phyloP scores from a whole-genome alignment of 208 protist genomes.

The Trichomonas gallinae region DNA sequence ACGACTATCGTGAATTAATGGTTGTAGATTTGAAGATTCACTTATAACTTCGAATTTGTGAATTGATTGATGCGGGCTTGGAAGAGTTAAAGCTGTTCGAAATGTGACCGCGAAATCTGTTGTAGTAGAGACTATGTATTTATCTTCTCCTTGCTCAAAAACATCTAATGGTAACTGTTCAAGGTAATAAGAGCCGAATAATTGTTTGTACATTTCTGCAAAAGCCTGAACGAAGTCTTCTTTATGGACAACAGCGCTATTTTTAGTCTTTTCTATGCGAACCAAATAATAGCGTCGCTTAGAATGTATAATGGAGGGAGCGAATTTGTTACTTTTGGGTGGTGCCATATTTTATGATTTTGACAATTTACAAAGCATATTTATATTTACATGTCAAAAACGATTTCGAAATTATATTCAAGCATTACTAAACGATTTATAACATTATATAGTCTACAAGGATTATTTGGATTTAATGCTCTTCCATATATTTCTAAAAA shows the following conservation, averaged over 20 bases:
- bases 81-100: not conserved
- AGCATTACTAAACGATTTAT: too few relatives aligned
- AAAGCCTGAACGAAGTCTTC: not conserved
- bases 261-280: not conserved
- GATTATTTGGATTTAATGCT: too few relatives aligned
- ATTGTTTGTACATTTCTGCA: not conserved
- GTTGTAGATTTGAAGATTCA: not conserved
- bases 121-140: not conserved
- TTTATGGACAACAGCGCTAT: not conserved
- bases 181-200: not conserved
- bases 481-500: too few relatives aligned
- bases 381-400: too few relatives aligned
- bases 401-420: too few relatives aligned
- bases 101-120: not conserved
- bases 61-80: not conserved
- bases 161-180: not conserved
- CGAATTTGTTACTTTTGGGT: not conserved
- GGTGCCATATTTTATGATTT: too few relatives aligned
- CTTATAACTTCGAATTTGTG: not conserved
- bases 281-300: not conserved
- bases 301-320: not conserved
- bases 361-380: too few relatives aligned
- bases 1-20: not conserved
- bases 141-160: not conserved
- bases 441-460: too few relatives aligned